These are phyloP conservation scores for Penicillium steckii DNA, from an alignment of 495 filamentous ascomycete species.

Conservation along the genomic window DNA sequence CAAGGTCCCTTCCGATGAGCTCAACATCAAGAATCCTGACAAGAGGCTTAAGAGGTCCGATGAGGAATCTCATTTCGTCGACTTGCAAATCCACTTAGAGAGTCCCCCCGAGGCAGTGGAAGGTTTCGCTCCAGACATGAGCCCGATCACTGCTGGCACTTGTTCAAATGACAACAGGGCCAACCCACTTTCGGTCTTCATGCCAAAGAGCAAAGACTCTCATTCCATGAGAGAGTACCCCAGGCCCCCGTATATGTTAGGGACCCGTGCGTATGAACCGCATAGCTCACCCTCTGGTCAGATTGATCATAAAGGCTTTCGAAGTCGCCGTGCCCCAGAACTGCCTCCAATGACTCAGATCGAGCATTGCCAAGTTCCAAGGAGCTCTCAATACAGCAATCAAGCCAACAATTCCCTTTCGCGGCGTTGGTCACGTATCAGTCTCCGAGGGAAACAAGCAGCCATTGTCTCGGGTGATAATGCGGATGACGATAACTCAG, in stretches of 20 bases:
- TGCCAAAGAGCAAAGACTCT: neutral
- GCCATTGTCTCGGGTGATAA: neutral
- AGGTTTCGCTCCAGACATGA: neutral
- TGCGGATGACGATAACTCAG: constrained; percentile 3
- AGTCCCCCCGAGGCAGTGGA: neutral
- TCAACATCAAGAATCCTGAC: neutral
- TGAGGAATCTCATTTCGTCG: too few species aligned
- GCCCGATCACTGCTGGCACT: neutral
- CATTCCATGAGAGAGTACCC: neutral
- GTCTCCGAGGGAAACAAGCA: constrained; percentile 2
- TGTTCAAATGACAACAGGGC: neutral
- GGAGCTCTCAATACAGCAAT: constrained; percentile 1
- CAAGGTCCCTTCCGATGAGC: neutral
- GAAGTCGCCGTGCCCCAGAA: constrained; percentile 1
- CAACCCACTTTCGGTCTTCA: neutral
- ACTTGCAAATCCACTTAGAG: neutral
- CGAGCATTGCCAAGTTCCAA: constrained; percentile 9
- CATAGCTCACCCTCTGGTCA: neutral
- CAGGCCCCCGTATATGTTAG: constrained; percentile 4
- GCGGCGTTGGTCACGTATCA: constrained; percentile 4
- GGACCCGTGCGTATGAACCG: neutral
- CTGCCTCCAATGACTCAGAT: constrained; percentile 6
- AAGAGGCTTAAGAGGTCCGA: too few species aligned
- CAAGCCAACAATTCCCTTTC: neutral
- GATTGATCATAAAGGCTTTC: neutral